Percentiles rank a stretch among this genome's conserved stretches.
Evolutionary conservation across 225 moss, liverwort and hornwort species (phyloP).

Genomic region (Sphagnum contortum): DNA sequence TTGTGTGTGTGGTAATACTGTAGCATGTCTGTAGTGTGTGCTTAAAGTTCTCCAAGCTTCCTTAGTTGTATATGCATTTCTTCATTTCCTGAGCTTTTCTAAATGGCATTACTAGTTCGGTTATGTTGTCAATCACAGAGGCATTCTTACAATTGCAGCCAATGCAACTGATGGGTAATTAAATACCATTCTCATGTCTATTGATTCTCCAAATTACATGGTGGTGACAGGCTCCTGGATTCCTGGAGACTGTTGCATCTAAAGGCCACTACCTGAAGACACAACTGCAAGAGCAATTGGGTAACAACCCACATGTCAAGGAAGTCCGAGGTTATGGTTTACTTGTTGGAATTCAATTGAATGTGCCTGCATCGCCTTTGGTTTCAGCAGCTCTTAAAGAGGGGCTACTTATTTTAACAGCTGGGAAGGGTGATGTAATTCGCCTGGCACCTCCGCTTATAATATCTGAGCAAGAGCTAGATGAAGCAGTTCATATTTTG

Average conservation of each 20-base stretch:
- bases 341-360: slow-evolving; percentile 75
- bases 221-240: slow-evolving; percentile 31
- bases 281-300: slow-evolving; percentile 30
- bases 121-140: too few relatives aligned
- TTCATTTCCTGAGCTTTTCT: too few relatives aligned
- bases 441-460: slow-evolving; percentile 80
- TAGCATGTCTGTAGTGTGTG: too few relatives aligned
- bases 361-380: slow-evolving; percentile 61
- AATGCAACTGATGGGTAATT: too few relatives aligned
- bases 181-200: too few relatives aligned
- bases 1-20: too few relatives aligned
- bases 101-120: too few relatives aligned
- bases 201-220: too few relatives aligned
- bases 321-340: slow-evolving; percentile 83
- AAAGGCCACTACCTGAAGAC: slow-evolving; percentile 34
- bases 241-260: slow-evolving; percentile 28
- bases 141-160: too few relatives aligned
- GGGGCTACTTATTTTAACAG: slow-evolving; percentile 77
- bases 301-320: slow-evolving; percentile 57
- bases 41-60: too few relatives aligned
- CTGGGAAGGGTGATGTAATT: slow-evolving; percentile 81
- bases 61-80: too few relatives aligned
- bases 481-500: slow-evolving; percentile 56
- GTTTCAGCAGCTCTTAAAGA: slow-evolving; percentile 58
- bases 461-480: slow-evolving; percentile 64